These are phyloP conservation scores for Pichia exigua DNA, from an alignment of 805 yeast species.

Conservation along the genomic window DNA sequence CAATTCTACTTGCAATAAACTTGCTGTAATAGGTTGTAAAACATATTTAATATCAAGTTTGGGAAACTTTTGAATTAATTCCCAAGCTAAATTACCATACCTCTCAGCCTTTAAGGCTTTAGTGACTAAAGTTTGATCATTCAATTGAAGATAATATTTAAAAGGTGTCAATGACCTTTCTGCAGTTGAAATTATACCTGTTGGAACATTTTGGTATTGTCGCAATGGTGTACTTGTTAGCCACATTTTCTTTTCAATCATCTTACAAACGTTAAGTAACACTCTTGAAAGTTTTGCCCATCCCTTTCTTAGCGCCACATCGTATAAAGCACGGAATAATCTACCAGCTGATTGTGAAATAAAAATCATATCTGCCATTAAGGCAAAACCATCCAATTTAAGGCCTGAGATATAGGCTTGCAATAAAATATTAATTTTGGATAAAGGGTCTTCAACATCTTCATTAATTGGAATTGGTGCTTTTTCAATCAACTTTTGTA, in stretches of 20 bases:
- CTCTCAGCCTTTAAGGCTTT: constrained; percentile 70
- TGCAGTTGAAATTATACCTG: constrained; percentile 59
- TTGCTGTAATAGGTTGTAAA: constrained; percentile 72
- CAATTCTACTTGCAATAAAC: constrained; percentile 56
- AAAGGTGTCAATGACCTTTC: constrained; percentile 83
- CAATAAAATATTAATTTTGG: constrained; percentile 71
- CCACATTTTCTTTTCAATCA: constrained; percentile 83
- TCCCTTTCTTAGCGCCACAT: constrained; percentile 57
- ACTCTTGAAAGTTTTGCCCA: constrained; percentile 62
- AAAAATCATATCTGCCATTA: constrained; percentile 88
- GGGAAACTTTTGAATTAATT: constrained; percentile 68
- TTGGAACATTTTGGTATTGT: constrained; percentile 69
- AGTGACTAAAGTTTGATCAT: constrained; percentile 64
- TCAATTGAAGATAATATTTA: constrained; percentile 62
- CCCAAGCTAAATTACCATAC: constrained; percentile 51
- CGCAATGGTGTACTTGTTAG: constrained; percentile 74
- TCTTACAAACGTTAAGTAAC: constrained; percentile 61
- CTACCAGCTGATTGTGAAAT: constrained; percentile 92
- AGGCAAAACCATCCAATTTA: constrained; percentile 76
- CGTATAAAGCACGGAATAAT: constrained; percentile 75
- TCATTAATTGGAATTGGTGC: constrained; percentile 88
- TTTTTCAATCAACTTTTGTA: constrained; percentile 56
- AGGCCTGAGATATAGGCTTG: constrained; percentile 83
- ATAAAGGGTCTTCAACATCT: constrained; percentile 55
- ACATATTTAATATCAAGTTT: constrained; percentile 47